These are phyloP conservation scores for Bisporella sp. DNA, from an alignment of 2,329 filamentous ascomycete genomes.

Conservation along the genomic window DNA sequence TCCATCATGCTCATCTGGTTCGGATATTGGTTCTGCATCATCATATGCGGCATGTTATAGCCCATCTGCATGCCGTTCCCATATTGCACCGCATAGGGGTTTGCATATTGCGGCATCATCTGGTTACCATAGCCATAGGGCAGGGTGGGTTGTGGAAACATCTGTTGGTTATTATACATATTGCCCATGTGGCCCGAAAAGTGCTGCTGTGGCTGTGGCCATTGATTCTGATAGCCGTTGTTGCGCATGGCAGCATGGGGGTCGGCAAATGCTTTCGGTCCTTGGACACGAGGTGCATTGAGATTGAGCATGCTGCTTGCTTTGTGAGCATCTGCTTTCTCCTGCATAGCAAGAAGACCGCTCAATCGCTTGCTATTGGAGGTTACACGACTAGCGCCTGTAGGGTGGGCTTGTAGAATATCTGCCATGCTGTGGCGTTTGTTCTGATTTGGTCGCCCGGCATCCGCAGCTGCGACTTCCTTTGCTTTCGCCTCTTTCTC, in stretches of 20 bases:
- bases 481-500: slow-evolving; percentile 57
- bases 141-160: slow-evolving; percentile 20
- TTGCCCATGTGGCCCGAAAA: slow-evolving; percentile 3
- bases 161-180: slow-evolving; percentile 8
- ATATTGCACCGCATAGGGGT: slow-evolving; percentile 15
- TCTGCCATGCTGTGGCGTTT: slow-evolving; percentile 35
- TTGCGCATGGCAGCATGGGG: background rate
- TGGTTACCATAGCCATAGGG: slow-evolving; percentile 8
- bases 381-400: slow-evolving; percentile 15
- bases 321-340: slow-evolving; percentile 17
- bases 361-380: slow-evolving; percentile 17
- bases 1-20: slow-evolving; percentile 14
- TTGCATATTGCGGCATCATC: slow-evolving; percentile 18
- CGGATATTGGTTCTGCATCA: slow-evolving; percentile 12
- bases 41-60: slow-evolving; percentile 11
- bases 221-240: slow-evolving; percentile 18
- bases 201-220: slow-evolving; percentile 8
- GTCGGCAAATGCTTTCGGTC: slow-evolving; percentile 1
- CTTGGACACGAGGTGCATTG: slow-evolving; percentile 9
- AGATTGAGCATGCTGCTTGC: slow-evolving; percentile 22
- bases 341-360: slow-evolving; percentile 25
- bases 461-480: slow-evolving; percentile 25
- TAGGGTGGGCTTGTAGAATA: slow-evolving; percentile 45
- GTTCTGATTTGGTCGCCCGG: slow-evolving; percentile 20
- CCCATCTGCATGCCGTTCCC: slow-evolving; percentile 7